Base-by-base conservation (phyloP, 1,284 basidiomycete species). In the Hemileia vastatrix region DNA sequence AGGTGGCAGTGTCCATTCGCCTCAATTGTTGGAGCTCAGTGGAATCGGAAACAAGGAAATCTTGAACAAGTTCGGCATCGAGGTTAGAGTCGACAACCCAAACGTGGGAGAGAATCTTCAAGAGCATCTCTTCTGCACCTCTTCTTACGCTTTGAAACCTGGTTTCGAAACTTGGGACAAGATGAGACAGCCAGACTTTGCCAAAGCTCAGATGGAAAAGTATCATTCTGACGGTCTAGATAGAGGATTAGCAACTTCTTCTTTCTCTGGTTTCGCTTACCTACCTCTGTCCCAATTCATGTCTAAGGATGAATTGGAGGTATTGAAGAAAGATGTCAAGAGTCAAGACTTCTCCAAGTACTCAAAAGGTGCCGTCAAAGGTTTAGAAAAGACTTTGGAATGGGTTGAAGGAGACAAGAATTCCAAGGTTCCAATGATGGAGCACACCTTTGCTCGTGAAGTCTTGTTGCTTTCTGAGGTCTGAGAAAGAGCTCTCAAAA, bases 1-100 rank as follows among this genome's bases (percentile, higher is more conserved):
- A n/a, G n/a, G n/a, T n/a, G n/a, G n/a, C n/a, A 68, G 77, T 1
- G 71, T 82, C 52, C 76, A 78, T 23, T 78, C 79, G 4, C 80
- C 81, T 13, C 78, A 79, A 33, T 68, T 82, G 1, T 76, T 83
- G 4, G 74, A 81, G 65, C 74, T 81, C 15, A 81, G 79, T 9
- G 81, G 81, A 11, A 76, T 82, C 54, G 81, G 81, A 0, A 76
- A 78, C 54, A 64, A 73, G 31, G 61, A 66, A 6, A 72, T 79
- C 1, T 69, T 83, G 2, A 54, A 69, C 44, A 67, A 70, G 36
- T 66, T 78, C 9, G 77, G 75, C 15, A 78, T 81, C 49, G 71
- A 72, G 0, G 61, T 76, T 1, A 70, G 79, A 11, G 72, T 76
- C 19, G 70, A 79, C 58, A 69, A 79, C 9, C 75, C 78, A 2